phyloP scores from a whole-genome alignment of 163 green algal genomes.

The Scenedesmus sp. region DNA sequence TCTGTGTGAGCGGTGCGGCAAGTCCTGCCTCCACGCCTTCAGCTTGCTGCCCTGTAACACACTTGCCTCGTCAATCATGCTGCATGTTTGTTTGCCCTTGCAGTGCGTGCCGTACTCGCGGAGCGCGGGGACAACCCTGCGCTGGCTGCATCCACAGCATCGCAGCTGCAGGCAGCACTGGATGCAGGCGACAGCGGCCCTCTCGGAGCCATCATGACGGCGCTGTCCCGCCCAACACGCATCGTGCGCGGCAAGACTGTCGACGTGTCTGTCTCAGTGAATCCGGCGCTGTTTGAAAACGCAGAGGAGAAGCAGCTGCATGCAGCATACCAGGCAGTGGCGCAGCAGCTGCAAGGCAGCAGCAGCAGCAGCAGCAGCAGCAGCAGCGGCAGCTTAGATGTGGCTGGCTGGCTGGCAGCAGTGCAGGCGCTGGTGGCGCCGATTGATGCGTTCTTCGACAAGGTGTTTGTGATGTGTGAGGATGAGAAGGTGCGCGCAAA shows the following conservation, averaged over 20 bases:
- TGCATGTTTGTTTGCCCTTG: conserved; percentile 18
- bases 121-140: conserved; percentile 85
- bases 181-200: conserved; percentile 15
- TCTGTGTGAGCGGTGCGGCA: too few species aligned
- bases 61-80: too few species aligned
- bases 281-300: conserved; percentile 80
- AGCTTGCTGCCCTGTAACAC: too few species aligned
- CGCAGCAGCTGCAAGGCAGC: conserved; percentile 33
- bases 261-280: conserved; percentile 63
- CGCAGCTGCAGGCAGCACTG: conserved; percentile 79
- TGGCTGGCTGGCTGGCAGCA: conserved; percentile 76
- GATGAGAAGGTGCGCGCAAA: conserved; percentile 86
- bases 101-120: conserved; percentile 88
- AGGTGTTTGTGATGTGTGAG: conserved; percentile 99
- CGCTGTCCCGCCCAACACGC: conserved; percentile 85
- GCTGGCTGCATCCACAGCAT: conserved; percentile 77
- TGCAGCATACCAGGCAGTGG: conserved; percentile 63
- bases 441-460: conserved; percentile 73
- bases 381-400: conserved; percentile 52
- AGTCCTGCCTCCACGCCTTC: too few species aligned
- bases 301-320: conserved; percentile 83
- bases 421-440: conserved; percentile 70
- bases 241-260: conserved; percentile 92
- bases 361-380: conserved; percentile 5
- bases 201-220: conserved; percentile 74